These are phyloP conservation scores for Amanita thiersii DNA, from an alignment of 768 basidiomycete genomes.

Conservation along the genomic window DNA sequence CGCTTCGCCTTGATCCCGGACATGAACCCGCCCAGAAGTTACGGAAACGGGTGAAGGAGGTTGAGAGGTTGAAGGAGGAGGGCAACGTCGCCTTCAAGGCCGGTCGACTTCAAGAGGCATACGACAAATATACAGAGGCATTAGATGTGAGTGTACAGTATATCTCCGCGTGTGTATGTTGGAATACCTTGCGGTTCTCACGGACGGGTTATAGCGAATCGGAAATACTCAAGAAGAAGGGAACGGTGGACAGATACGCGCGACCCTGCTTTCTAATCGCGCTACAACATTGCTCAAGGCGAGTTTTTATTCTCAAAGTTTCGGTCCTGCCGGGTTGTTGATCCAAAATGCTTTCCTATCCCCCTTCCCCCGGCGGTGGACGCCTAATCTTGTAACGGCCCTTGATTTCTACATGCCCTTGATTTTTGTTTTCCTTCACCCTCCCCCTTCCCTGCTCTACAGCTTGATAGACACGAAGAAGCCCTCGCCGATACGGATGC, in stretches of 20 bases:
- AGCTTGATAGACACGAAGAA: slow-evolving; percentile 60
- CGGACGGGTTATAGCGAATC: slow-evolving; percentile 43
- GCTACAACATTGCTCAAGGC: slow-evolving; percentile 79
- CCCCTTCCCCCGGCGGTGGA: too few relatives aligned
- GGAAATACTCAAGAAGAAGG: slow-evolving; percentile 65
- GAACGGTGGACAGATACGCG: slow-evolving; percentile 73
- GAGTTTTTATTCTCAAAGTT: background rate
- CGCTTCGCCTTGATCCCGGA: slow-evolving; percentile 73
- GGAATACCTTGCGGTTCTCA: background rate
- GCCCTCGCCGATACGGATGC: slow-evolving; percentile 66
- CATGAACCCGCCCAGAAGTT: slow-evolving; percentile 62
- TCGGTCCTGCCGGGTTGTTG: too few relatives aligned
- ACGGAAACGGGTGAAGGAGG: slow-evolving; percentile 72
- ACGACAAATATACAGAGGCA: slow-evolving; percentile 62
- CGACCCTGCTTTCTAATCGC: slow-evolving; percentile 74
- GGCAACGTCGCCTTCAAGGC: slow-evolving; percentile 73
- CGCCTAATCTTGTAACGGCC: too few relatives aligned
- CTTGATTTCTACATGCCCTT: too few relatives aligned
- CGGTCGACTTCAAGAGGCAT: slow-evolving; percentile 50
- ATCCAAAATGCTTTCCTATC: too few relatives aligned
- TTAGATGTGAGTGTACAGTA: slow-evolving; percentile 43
- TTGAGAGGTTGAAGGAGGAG: slow-evolving; percentile 80
- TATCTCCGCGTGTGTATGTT: background rate
- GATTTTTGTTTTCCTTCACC: slow-evolving; percentile 9
- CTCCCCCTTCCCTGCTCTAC: slow-evolving; percentile 7